phyloP scores from a whole-genome alignment of 495 filamentous ascomycete genomes.

The Ascobolus immersus region DNA sequence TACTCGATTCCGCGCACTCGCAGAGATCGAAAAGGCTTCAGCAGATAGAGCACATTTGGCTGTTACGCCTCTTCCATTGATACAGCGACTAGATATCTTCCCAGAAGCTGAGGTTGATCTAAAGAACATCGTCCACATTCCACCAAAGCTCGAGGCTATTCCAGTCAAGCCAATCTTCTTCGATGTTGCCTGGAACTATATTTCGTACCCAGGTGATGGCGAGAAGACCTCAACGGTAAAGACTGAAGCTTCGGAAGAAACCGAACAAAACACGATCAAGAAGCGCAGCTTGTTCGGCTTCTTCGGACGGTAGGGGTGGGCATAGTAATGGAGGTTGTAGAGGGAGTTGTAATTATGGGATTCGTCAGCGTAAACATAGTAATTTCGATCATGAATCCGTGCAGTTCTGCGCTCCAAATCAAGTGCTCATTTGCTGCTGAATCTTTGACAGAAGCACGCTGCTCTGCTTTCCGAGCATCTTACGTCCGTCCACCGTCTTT shows the following conservation, averaged over 20 bases:
- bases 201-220: constrained; percentile 53
- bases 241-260: constrained; percentile 5
- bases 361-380: background rate
- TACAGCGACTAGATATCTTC: constrained; percentile 51
- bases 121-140: constrained; percentile 58
- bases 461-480: constrained; percentile 66
- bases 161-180: constrained; percentile 92
- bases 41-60: constrained; percentile 15
- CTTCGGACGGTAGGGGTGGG: constrained; percentile 13
- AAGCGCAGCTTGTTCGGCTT: constrained; percentile 14
- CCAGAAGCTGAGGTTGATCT: constrained; percentile 41
- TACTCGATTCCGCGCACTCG: constrained; percentile 53
- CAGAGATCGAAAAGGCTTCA: constrained; percentile 41
- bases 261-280: constrained; percentile 6
- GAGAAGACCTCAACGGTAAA: constrained; percentile 6
- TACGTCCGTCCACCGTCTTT: constrained; percentile 30
- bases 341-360: background rate
- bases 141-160: constrained; percentile 54
- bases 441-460: constrained; percentile 59
- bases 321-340: background rate
- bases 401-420: background rate
- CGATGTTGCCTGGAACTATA: constrained; percentile 94
- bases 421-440: constrained; percentile 26
- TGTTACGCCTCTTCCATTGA: constrained; percentile 18
- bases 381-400: background rate